These are phyloP conservation scores for Cladorrhinum sp. DNA, from an alignment of 2,329 filamentous ascomycete species.

Conservation along the genomic window DNA sequence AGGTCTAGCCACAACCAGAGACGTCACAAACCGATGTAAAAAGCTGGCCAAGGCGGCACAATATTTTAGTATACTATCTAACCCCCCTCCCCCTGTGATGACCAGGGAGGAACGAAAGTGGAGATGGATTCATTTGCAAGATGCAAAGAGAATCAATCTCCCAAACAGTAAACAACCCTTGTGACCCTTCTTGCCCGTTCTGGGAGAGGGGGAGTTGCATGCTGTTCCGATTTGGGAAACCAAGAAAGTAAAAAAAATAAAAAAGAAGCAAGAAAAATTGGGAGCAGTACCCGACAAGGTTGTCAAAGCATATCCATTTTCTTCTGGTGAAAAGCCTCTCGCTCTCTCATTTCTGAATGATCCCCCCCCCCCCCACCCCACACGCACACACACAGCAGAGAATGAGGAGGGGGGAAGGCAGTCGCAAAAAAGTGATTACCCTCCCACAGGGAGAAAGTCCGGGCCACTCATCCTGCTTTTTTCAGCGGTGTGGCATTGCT, in stretches of 20 bases:
- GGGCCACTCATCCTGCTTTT: not conserved
- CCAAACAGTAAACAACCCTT: not conserved
- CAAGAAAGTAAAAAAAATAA: not conserved
- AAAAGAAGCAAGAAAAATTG: not conserved
- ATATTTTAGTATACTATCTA: not conserved
- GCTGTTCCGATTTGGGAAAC: not conserved
- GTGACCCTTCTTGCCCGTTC: not conserved
- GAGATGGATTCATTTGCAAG: too few relatives aligned
- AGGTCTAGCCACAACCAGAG: not conserved
- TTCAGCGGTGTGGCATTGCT: constrained; percentile 26
- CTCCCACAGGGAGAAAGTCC: not conserved
- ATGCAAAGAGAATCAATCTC: too few relatives aligned
- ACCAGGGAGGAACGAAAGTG: too few relatives aligned
- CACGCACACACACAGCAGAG: too few relatives aligned
- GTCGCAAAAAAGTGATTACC: not conserved
- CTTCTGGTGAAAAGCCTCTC: not conserved
- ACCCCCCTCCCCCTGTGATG: too few relatives aligned
- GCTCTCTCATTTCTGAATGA: too few relatives aligned
- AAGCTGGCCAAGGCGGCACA: not conserved
- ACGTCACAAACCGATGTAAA: not conserved
- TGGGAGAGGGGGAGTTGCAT: not conserved
- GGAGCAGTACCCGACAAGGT: not conserved
- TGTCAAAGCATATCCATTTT: not conserved
- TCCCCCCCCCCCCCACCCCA: too few relatives aligned
- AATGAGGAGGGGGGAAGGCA: too few relatives aligned